Percentiles rank a stretch among this genome's conserved stretches.
Evolutionary conservation across 2,329 filamentous ascomycete genomes (phyloP).

Genomic region (Fusarium temperatum): DNA sequence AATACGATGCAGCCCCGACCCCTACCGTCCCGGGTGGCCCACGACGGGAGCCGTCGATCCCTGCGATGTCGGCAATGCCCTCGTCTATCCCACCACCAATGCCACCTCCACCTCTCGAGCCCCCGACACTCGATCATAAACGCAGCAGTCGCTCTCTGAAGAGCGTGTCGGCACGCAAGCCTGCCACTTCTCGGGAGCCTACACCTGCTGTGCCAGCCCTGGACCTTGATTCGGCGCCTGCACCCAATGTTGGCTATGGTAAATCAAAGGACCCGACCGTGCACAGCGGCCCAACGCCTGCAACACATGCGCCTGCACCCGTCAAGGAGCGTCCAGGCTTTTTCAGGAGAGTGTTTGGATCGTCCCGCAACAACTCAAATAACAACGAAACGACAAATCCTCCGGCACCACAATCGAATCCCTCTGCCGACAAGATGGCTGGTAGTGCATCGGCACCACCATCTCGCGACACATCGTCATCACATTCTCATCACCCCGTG

Average conservation of each 20-base stretch:
- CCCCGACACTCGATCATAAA: conserved; percentile 59
- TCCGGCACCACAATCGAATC: conserved; percentile 31
- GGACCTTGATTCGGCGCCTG: conserved; percentile 64
- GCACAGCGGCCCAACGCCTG: conserved; percentile 60
- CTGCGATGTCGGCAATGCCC: conserved; percentile 50
- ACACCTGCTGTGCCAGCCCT: conserved; percentile 44
- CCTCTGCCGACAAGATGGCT: conserved; percentile 53
- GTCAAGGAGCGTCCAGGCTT: conserved; percentile 82
- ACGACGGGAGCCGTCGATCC: conserved; percentile 54
- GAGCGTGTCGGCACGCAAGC: conserved; percentile 54
- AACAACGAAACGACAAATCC: conserved; percentile 37
- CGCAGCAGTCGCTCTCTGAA: conserved; percentile 66
- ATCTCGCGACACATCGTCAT: conserved; percentile 57
- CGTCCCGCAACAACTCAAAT: conserved; percentile 64
- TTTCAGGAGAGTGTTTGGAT: conserved; percentile 90
- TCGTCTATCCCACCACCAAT: conserved; percentile 44
- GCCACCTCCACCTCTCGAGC: conserved; percentile 51
- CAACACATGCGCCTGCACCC: conserved; percentile 55
- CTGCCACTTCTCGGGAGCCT: conserved; percentile 40
- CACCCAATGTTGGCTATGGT: conserved; percentile 67
- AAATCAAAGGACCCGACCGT: conserved; percentile 62
- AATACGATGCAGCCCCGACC: conserved; percentile 84
- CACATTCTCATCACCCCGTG: conserved; percentile 58
- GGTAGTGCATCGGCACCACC: conserved; percentile 60
- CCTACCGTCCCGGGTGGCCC: conserved; percentile 86